A percentile compares a stretch with the other conserved stretches of the same genome.
Evolutionary conservation across 2,329 filamentous ascomycete genomes (phyloP).

Genomic region (Fusarium sambucinum): DNA sequence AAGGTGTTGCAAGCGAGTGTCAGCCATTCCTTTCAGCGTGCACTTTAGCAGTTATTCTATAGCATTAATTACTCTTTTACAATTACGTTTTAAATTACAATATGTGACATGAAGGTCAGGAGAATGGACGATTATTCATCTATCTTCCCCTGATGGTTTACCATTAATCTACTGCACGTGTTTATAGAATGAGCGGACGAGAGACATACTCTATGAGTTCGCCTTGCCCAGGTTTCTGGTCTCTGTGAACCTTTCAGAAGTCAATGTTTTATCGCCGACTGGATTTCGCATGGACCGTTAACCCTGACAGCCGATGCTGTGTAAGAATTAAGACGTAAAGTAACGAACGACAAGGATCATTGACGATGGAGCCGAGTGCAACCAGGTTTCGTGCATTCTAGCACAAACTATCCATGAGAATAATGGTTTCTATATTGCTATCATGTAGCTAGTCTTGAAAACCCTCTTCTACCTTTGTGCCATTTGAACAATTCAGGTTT

Average conservation of each 20-base stretch:
- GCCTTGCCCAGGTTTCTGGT: too few relatives aligned
- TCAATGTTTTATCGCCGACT: too few relatives aligned
- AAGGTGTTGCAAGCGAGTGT: neutral
- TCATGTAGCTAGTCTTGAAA: neutral
- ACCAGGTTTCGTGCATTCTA: neutral
- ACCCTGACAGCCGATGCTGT: neutral
- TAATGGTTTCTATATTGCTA: neutral
- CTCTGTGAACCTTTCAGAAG: neutral
- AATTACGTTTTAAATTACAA: fast-evolving
- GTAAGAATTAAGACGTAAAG: neutral
- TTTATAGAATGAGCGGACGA: neutral
- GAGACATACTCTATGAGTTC: neutral
- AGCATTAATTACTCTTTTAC: neutral
- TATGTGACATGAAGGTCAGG: fast-evolving
- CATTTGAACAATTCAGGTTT: neutral
- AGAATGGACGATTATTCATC: too few relatives aligned
- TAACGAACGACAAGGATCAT: neutral
- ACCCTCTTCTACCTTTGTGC: neutral
- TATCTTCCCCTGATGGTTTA: too few relatives aligned
- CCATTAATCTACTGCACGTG: neutral
- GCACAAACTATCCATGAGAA: too few relatives aligned
- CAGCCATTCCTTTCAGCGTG: neutral
- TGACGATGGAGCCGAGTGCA: too few relatives aligned
- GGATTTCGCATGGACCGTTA: too few relatives aligned
- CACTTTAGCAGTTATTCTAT: neutral